phyloP scores from a whole-genome alignment of 2,329 filamentous ascomycete species.

The Mycosphaerella sp. region DNA sequence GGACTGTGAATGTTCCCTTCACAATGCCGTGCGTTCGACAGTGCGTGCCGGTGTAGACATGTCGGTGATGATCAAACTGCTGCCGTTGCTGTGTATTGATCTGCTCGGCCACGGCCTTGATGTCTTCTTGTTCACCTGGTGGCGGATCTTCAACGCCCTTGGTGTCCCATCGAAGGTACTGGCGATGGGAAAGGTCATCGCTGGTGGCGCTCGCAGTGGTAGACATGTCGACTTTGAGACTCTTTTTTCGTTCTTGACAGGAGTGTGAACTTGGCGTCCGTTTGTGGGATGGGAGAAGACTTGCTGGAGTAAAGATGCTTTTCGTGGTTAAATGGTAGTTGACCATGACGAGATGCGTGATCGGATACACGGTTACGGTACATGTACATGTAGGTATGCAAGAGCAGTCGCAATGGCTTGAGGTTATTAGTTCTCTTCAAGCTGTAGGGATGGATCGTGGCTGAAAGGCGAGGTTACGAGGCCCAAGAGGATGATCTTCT shows the following conservation, averaged over 20 bases:
- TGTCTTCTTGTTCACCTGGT: slow-evolving; percentile 39
- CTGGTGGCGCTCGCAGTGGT: neutral
- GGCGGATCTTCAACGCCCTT: slow-evolving; percentile 38
- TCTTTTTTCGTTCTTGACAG: neutral
- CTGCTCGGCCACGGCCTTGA: slow-evolving; percentile 41
- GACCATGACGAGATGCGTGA: slow-evolving; percentile 10
- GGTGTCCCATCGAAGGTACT: slow-evolving; percentile 17
- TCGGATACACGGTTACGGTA: neutral
- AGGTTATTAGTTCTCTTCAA: neutral
- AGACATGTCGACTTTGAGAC: neutral
- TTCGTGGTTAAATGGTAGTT: slow-evolving; percentile 9
- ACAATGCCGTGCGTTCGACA: slow-evolving; percentile 45
- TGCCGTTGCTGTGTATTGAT: slow-evolving; percentile 43
- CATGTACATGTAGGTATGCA: neutral
- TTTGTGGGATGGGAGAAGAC: neutral
- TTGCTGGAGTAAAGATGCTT: slow-evolving; percentile 16
- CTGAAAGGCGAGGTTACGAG: neutral
- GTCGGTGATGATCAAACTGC: slow-evolving; percentile 40
- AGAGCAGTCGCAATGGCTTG: neutral
- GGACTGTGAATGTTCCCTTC: slow-evolving; percentile 42
- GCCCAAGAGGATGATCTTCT: neutral
- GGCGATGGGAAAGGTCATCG: slow-evolving; percentile 9
- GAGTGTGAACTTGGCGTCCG: neutral
- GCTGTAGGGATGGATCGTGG: neutral
- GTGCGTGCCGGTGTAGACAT: slow-evolving; percentile 40